Percentiles rank a stretch among this genome's conserved stretches.
These are phyloP conservation scores for Guyanaporus albipodus DNA, from an alignment of 768 basidiomycete genomes.

Conservation along the genomic window DNA sequence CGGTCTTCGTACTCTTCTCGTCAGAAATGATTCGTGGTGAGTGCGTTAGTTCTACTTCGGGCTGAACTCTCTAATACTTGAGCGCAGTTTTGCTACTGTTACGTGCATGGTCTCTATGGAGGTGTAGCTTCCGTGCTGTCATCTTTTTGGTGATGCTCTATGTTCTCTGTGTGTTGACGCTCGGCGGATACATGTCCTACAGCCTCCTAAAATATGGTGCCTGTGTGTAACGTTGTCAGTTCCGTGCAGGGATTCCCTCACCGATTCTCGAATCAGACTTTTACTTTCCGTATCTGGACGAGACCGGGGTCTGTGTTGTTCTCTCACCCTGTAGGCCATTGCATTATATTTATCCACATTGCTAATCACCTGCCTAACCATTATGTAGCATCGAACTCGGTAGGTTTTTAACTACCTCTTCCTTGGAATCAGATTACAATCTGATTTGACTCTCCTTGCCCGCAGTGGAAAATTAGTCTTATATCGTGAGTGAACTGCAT, in stretches of 20 bases:
- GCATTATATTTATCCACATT: neutral
- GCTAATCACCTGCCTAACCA: neutral
- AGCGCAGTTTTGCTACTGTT: slow-evolving; percentile 13
- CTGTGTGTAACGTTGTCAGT: neutral
- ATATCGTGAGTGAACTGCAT: neutral
- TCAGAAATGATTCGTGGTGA: slow-evolving; percentile 13
- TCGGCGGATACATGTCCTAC: neutral
- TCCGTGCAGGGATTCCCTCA: neutral
- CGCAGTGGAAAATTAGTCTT: neutral
- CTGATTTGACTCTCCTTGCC: neutral
- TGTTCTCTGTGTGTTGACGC: neutral
- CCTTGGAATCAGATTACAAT: neutral
- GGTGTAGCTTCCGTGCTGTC: neutral
- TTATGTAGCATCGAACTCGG: neutral
- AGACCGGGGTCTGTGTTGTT: neutral
- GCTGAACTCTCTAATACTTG: neutral
- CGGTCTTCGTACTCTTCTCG: neutral
- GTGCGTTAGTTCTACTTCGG: neutral
- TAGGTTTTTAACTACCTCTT: neutral
- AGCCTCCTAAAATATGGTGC: neutral
- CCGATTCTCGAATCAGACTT: neutral
- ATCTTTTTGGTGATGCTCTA: neutral
- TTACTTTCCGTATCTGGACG: neutral
- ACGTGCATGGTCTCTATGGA: slow-evolving; percentile 18
- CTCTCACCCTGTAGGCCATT: neutral